Evolutionary conservation across 495 filamentous ascomycete genomes (phyloP), one percentile per base, ranked within the genome.

Genomic region (Chaetomium cochliodes): DNA sequence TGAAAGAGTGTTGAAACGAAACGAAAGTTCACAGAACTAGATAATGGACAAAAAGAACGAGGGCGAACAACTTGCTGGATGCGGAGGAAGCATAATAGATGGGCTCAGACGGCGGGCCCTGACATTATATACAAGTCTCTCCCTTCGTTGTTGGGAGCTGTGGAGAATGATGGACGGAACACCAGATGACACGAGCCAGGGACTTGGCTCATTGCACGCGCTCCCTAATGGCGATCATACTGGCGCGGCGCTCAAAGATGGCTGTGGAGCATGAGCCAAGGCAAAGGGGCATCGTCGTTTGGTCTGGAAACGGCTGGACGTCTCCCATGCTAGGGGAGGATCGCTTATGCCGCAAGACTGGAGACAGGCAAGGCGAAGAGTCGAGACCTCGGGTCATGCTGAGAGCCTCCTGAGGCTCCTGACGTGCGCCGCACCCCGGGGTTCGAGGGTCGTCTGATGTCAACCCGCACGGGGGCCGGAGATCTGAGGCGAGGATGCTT

Each of bases 11-110:
- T 68, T 65, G 67, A 70, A 72, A 74, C 65, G 62, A 74, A 78
- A 76, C 72, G 70, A 77, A 70, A 79, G 79, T 81, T 80, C 75
- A 73, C 79, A 81, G 79, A 80, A 80, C 77, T 78, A 69, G 70
- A 79, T 74, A 76, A 66, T 49, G 69, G 54, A 59, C 60, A 64
- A 54, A 65, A 57, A 18, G 64, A 68, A 69, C 66, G 61, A 71
- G 64, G 72, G 53, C 62, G 65, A 65, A 62, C 66, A 69, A 67
- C 64, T 70, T 72, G 63, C 67, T 70, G 69, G 68, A 69, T 76
- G 72, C 59, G 67, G 58, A 79, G 33, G 26, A 78, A 54, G 80
- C 33, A 37, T 37, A 80, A 37, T 25, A 26, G 37, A 57, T 25
- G 58, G 23, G 47, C 18, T 25, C 26, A 28, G 50, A 63, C 37